A percentile compares a stretch with the other conserved stretches of the same genome.
These are phyloP conservation scores for Globisporangium lucens DNA, from an alignment of 352 stramenopile genomes.

Conservation along the genomic window DNA sequence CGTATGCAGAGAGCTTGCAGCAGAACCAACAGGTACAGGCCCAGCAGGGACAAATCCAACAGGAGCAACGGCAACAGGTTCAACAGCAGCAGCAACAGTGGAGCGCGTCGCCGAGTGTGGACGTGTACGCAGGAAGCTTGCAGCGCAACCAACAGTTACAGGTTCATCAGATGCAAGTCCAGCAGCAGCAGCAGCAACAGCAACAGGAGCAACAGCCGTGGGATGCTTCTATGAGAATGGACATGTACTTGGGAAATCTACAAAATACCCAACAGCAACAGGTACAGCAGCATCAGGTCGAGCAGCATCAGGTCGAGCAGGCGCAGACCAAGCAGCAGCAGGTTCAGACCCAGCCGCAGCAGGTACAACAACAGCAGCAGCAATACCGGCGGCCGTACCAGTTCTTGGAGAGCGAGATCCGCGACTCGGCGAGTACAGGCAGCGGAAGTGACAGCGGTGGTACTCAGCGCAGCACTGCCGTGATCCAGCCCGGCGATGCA, in stretches of 20 bases:
- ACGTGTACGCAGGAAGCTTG: too few relatives aligned
- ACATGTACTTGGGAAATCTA: not conserved
- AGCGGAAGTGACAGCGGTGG: constrained; percentile 1
- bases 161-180: not conserved
- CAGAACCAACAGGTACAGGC: constrained; percentile 11
- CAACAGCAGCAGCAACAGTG: not conserved
- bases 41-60: not conserved
- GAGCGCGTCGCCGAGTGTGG: too few relatives aligned
- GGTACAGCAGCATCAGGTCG: not conserved
- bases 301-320: not conserved
- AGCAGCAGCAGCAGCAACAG: not conserved
- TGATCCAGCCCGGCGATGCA: constrained; percentile 21
- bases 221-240: not conserved
- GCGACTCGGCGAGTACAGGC: not conserved
- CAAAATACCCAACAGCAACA: not conserved
- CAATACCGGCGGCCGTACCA: constrained; percentile 1
- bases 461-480: constrained; percentile 9
- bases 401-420: constrained; percentile 10
- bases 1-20: too few relatives aligned
- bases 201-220: not conserved
- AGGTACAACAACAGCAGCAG: constrained; percentile 7
- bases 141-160: not conserved
- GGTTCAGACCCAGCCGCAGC: not conserved
- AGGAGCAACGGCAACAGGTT: constrained; percentile 9
- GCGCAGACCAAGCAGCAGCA: not conserved